Evolutionary conservation across 2,329 filamentous ascomycete genomes (phyloP), one percentile per base, ranked within the genome.

Genomic region (Colletotrichum trifolii): DNA sequence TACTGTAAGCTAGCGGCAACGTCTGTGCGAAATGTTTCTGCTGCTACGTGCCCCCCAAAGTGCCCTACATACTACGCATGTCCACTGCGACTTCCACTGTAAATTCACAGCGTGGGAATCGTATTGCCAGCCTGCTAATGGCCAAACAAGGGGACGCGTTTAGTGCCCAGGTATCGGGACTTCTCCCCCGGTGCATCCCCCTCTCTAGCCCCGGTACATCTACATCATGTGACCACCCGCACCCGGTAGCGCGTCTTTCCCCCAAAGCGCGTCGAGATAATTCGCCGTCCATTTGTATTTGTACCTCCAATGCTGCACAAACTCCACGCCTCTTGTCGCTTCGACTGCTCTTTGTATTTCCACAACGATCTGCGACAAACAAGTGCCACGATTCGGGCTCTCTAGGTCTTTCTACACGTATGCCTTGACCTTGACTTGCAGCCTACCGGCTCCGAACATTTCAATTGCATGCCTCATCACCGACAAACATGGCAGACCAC

Each of bases 401-500:
- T 12, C 34, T 49, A 39, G 7, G 36, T 42, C n/a, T 36, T n/a
- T 42, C 8, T 11, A 12, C 17, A n/a, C 60, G 54, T 33, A 64
- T 64, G 60, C 48, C 40, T 59, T 59, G 35, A 64, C 36, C 12
- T 36, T 48, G 25, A 47, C 8, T 36, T 33, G n/a, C 42, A 55
- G 58, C 52, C 47, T 12, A 38, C 46, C 13, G 33, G 58, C 40
- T 55, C 61, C 38, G 33, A 1, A 43, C 4, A 8, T 34, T 25
- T 11, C 40, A 43, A 34, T 47, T 60, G 25, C 45, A 56, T 58
- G 54, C 35, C 35, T 45, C 17, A 48, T 35, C 17, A n/a, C 33
- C 13, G 34, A 25, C 46, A 25, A 71, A 8, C 36, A 73, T 73
- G 72, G 66, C 68, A 34, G 69, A 66, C 35, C 39, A 62, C 48